Conservation (phyloP, 306 rosid genomes). For the Castanopsis chinensis region DNA sequence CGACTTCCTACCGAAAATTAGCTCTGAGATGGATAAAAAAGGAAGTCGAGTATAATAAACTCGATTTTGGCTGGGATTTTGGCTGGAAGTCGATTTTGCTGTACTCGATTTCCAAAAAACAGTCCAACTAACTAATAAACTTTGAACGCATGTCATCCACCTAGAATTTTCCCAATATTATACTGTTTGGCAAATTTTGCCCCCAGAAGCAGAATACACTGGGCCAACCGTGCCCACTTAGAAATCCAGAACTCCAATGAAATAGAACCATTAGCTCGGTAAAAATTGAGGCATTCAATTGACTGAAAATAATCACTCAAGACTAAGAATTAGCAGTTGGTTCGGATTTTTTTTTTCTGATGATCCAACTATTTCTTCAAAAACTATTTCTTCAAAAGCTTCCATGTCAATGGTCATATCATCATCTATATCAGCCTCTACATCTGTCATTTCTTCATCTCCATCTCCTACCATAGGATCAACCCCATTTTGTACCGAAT, state of each 20-base stretch:
- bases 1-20: too few relatives aligned
- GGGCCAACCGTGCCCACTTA: constrained; percentile 7
- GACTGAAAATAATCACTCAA: constrained; percentile 11
- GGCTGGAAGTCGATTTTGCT: too few relatives aligned
- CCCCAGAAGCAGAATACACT: constrained; percentile 20
- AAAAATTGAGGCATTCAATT: constrained; percentile 12
- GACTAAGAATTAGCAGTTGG: constrained; percentile 43
- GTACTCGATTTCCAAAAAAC: too few relatives aligned
- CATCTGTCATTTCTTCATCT: constrained; percentile 78
- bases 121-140: too few relatives aligned
- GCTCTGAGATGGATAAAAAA: too few relatives aligned
- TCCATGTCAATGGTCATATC: constrained; percentile 80
- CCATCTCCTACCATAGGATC: constrained; percentile 51
- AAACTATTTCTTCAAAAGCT: constrained; percentile 46
- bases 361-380: constrained; percentile 53
- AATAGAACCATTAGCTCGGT: constrained; percentile 18
- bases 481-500: constrained; percentile 53
- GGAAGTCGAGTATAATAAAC: too few relatives aligned
- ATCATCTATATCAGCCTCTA: constrained; percentile 51
- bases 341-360: constrained; percentile 50
- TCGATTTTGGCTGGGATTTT: too few relatives aligned
- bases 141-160: too few relatives aligned
- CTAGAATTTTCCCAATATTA: too few relatives aligned
- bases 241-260: constrained; percentile 4
- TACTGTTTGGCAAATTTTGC: too few relatives aligned